Base-by-base conservation (phyloP, 2,329 filamentous ascomycete species). In the Paraphaeosphaeria minitans region DNA sequence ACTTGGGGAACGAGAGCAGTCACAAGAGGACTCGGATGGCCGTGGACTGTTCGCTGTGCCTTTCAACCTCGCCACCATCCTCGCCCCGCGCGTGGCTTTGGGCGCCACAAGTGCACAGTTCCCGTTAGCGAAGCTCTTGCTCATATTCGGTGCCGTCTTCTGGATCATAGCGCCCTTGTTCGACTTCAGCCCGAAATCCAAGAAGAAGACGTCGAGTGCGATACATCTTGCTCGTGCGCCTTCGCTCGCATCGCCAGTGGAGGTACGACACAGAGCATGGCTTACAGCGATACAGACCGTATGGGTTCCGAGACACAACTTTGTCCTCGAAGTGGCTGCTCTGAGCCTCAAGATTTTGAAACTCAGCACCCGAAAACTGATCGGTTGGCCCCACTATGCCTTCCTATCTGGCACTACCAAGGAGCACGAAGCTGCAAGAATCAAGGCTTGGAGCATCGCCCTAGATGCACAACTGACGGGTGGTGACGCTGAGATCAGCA, bases 401-500 rank as follows among this genome's bases (percentile, higher is more conserved):
- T 83, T 87, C 72, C 79, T 96, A 41, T 94, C 91, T 2, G 92
- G 92, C 0, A 85, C 90, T 49, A 94, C 89, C 1, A 87, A 90
- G 65, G 92, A 97, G 58, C 89, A 96, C 74, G 94, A 97, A 75
- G 86, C 85, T 53, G 93, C 92, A 7, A 87, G 94, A 29, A 85
- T 96, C 69, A 95, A 96, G 78, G 92, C 93, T 0, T 98, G 94
- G 94, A 86, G 89, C 35, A 97, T 97, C 69, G 93, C 93, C 14
- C 85, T 97, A 55, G 94, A 98, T 76, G 93, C 94, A 27, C 94
- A 97, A 75, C 84, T 98, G 21, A 92, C 92, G 10, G 94, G 94
- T 43, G 93, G 94, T 14, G 94, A 97, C 76, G 85, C 89, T 9
- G 91, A 96, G 74, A 90, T 97, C 66, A 96, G 90, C 81, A 93